Evolutionary conservation across 2,329 filamentous ascomycete genomes (phyloP).

Genomic region (Parafenestella ontariensis): DNA sequence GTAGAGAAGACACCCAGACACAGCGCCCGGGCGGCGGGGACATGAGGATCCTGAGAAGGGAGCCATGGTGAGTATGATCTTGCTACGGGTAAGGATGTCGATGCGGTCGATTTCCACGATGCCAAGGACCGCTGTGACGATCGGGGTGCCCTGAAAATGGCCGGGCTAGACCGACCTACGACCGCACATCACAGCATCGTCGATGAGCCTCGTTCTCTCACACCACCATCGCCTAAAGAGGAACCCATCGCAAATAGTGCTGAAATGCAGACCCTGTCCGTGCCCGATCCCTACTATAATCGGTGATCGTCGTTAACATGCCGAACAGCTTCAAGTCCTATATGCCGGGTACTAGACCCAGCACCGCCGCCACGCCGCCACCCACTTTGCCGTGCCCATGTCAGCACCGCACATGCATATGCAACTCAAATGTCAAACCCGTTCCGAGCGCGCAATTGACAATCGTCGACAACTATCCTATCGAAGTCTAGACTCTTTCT

Average conservation of each 20-base stretch:
- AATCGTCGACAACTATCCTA: neutral
- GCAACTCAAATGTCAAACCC: neutral
- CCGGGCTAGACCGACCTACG: constrained; percentile 12
- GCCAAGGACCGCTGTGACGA: constrained; percentile 23
- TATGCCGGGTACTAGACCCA: too few relatives aligned
- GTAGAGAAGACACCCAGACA: constrained; percentile 1
- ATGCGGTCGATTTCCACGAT: constrained; percentile 22
- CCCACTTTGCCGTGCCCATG: neutral
- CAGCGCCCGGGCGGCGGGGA: constrained; percentile 13
- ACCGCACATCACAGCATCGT: constrained; percentile 15
- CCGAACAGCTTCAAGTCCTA: neutral
- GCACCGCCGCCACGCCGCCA: neutral
- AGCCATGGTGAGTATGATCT: constrained; percentile 25
- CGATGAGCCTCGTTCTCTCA: constrained; percentile 19
- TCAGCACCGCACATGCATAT: neutral
- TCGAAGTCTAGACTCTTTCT: neutral
- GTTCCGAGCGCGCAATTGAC: neutral
- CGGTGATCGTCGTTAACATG: constrained; percentile 7
- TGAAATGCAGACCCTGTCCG: neutral
- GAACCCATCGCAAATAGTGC: constrained; percentile 7
- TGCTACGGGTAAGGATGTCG: constrained; percentile 12
- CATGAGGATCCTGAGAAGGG: constrained; percentile 1
- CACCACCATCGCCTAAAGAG: constrained; percentile 7
- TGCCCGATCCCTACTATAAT: constrained; percentile 3
- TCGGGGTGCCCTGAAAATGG: constrained; percentile 17